Evolutionary conservation across 164 flowering plant genomes (phyloP).

Genomic region (Vitis labrusca): DNA sequence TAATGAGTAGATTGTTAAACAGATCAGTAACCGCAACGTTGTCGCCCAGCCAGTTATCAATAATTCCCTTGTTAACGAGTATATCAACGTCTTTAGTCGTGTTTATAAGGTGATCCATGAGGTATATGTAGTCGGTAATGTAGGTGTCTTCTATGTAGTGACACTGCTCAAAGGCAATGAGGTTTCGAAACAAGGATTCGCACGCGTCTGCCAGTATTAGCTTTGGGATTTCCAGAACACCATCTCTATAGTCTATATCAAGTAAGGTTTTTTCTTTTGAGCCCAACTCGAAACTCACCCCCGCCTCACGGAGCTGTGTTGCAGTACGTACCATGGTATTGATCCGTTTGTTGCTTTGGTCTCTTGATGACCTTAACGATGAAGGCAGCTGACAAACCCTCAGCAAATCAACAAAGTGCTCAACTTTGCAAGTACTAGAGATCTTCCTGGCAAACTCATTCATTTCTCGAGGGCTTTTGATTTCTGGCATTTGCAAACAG

Average conservation of each 20-base stretch:
- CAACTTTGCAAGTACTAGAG: too few relatives aligned
- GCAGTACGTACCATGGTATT: background rate
- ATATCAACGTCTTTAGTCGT: constrained; percentile 21
- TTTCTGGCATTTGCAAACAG: too few relatives aligned
- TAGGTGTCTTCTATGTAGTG: constrained; percentile 1
- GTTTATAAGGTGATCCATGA: constrained; percentile 15
- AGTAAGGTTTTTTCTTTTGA: background rate
- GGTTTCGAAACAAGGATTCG: background rate
- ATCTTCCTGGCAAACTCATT: too few relatives aligned
- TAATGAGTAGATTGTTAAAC: background rate
- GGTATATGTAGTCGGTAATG: constrained; percentile 7
- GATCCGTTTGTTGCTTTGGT: too few relatives aligned
- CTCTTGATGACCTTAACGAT: too few relatives aligned
- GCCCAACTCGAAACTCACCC: constrained; percentile 12
- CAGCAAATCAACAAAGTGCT: too few relatives aligned
- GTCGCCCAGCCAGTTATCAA: background rate
- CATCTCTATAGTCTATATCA: background rate
- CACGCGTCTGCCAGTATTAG: background rate
- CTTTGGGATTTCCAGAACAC: constrained; percentile 3
- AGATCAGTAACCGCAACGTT: background rate
- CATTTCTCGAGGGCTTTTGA: too few relatives aligned
- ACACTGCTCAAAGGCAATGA: background rate
- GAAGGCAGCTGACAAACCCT: too few relatives aligned
- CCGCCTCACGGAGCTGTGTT: constrained; percentile 12
- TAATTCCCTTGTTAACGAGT: background rate